Evolutionary conservation across 2,329 filamentous ascomycete species (phyloP), one percentile per base, ranked within the genome.

Genomic region (Pseudocercospora musae): DNA sequence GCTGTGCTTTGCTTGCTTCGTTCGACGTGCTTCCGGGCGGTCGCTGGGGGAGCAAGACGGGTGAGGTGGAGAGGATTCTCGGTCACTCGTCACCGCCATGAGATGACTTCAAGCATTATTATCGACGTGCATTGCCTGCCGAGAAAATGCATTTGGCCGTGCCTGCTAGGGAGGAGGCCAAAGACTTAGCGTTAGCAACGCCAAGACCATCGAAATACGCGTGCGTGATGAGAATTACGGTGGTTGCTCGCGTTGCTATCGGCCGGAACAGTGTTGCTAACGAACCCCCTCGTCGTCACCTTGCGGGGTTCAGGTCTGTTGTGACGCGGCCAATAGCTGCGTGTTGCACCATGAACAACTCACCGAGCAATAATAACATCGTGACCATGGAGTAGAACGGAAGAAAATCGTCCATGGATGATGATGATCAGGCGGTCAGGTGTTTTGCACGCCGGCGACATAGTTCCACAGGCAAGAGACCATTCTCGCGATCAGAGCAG

Each of bases 21-120:
- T 52, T 52, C 48, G 48, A 23, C 25, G 21, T 52, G 48, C 48
- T 42, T 56, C 53, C 53, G 53, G 20, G 56, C 56, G 56, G 56
- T 49, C 44, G 53, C 55, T 27, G 37, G 59, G 59, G 29, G 59
- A 25, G 33, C 27, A 18, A 40, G 23, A 57, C 59, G 53, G 59
- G 53, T 48, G 59, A 61, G 42, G 59, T 61, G 53, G 59, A 54
- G 37, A n/a, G n/a, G n/a, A n/a, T 23, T 29, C 3, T 25, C 48
- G 21, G 18, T 8, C 23, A 25, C 48, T 25, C 29, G 23, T 27
- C 15, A 10, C 50, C 50, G 13, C n/a, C n/a, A n/a, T 27, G 25
- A 54, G 31, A 54, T 33, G 50, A 54, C 50, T 29, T 54, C n/a
- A n/a, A n/a, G n/a, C n/a, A n/a, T n/a, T n/a, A n/a, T n/a, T n/a